These are phyloP conservation scores for Naegleria gruberi DNA, from an alignment of 208 protist genomes.

Conservation along the genomic window DNA sequence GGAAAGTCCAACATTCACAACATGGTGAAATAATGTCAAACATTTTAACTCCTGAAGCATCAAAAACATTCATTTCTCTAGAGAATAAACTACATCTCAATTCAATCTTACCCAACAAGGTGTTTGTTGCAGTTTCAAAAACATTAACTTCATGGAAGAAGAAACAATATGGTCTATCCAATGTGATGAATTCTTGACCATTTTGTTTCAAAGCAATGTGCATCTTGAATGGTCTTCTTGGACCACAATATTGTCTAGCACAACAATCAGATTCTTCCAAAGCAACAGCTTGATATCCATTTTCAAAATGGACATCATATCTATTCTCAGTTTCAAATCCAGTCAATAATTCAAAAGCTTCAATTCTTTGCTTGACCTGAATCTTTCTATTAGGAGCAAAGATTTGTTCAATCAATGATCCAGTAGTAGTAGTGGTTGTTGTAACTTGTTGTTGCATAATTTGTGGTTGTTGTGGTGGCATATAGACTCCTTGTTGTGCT, in stretches of 20 bases:
- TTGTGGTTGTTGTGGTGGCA: no score
- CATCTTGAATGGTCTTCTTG: background rate
- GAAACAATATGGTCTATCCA: background rate
- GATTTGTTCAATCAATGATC: background rate
- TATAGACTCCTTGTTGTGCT: no score
- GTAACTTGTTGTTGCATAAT: no score
- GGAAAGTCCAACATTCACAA: background rate
- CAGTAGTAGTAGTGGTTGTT: background rate
- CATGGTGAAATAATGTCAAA: background rate
- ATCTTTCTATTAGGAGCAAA: background rate
- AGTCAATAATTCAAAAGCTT: background rate
- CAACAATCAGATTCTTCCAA: background rate
- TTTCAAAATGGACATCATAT: background rate
- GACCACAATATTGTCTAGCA: background rate
- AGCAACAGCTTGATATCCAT: background rate
- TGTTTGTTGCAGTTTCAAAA: background rate
- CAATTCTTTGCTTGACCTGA: background rate
- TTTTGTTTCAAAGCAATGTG: background rate
- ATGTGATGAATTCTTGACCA: background rate
- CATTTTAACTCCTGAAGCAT: background rate
- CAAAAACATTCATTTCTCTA: background rate
- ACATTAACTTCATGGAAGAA: slow-evolving; percentile 5
- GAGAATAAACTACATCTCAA: background rate
- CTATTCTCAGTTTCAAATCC: slow-evolving; percentile 15
- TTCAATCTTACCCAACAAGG: background rate